These are phyloP conservation scores for Prunus dulcis DNA, from an alignment of 306 rosid genomes.

Conservation along the genomic window DNA sequence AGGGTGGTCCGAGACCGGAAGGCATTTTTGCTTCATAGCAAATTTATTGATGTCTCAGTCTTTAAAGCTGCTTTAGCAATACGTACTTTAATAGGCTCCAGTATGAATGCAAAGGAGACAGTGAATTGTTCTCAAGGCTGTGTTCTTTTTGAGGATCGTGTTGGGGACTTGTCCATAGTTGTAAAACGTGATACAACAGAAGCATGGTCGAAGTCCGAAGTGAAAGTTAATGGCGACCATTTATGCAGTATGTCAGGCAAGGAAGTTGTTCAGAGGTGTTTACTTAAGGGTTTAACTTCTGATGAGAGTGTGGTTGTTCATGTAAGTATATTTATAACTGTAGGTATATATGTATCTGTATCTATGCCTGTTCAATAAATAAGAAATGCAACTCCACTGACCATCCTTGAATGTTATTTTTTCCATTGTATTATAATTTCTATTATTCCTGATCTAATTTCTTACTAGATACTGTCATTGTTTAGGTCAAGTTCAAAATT, in stretches of 20 bases:
- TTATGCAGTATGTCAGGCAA: constrained; percentile 19
- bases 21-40: constrained; percentile 84
- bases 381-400: not conserved
- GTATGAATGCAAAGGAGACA: constrained; percentile 17
- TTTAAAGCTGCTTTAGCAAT: constrained; percentile 74
- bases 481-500: too few species aligned
- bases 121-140: constrained; percentile 33
- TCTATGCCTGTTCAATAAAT: not conserved
- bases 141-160: constrained; percentile 41
- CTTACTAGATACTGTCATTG: too few species aligned
- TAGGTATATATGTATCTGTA: not conserved
- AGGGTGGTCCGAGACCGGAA: constrained; percentile 84
- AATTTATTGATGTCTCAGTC: constrained; percentile 73
- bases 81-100: constrained; percentile 42
- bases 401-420: not conserved
- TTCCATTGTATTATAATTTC: not conserved
- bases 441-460: too few species aligned
- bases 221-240: constrained; percentile 21
- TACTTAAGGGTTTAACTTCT: constrained; percentile 87
- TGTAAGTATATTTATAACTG: constrained; percentile 49
- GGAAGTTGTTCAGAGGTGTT: constrained; percentile 53
- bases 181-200: constrained; percentile 42
- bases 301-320: constrained; percentile 83
- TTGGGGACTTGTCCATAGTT: constrained; percentile 64
- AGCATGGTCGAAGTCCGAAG: constrained; percentile 33